Evolutionary conservation across 352 stramenopile genomes (phyloP), one percentile per base, ranked within the genome.

Genomic region (Aphanomyces stellatus): DNA sequence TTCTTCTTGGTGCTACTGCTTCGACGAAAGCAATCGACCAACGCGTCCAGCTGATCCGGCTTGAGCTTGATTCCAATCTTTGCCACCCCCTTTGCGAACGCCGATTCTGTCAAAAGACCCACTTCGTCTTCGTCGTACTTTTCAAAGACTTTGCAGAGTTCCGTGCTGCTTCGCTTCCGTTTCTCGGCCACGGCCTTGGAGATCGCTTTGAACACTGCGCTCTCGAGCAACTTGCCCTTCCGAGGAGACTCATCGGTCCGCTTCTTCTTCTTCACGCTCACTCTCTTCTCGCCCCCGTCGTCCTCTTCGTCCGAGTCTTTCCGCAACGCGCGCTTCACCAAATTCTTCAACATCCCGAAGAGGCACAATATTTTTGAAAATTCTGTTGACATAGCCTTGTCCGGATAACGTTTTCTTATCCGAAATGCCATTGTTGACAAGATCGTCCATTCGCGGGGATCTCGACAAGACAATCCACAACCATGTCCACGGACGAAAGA

Each of bases 61-160:
- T 79, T 74, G n/a, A 88, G 33, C n/a, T 78, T 56, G 19, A 91
- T 66, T 1, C 79, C 80, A 11, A 77, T 64, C 49, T 87, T 87
- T 10, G 57, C 70, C 53, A 91, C 70, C 35, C 79, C 86, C 53
- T 85, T 89, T 27, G 71, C 76, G 55, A 89, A 91, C 28, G 67
- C 77, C 17, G 74, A 72, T 3, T 62, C 43, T 35, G 72, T 75
- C 15, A 88, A 70, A 7, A 46, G 19, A 27, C 77, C 65, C 2
- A 56, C 71, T 30, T 78, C 69, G 22, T 82, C 62, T 6, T 51
- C 19, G 67, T 88, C 80, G 69, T 84, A 82, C 56, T 74, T 75
- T 11, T 76, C 69, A 62, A 91, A 88, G 30, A 81, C 22, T 17
- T 33, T 15, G 22, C 35, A 64, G 4, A 64, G 24, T n/a, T 33